Evolutionary conservation across 2,329 filamentous ascomycete species (phyloP), one percentile per base, ranked within the genome.

Genomic region (Penicillium janthinellum): DNA sequence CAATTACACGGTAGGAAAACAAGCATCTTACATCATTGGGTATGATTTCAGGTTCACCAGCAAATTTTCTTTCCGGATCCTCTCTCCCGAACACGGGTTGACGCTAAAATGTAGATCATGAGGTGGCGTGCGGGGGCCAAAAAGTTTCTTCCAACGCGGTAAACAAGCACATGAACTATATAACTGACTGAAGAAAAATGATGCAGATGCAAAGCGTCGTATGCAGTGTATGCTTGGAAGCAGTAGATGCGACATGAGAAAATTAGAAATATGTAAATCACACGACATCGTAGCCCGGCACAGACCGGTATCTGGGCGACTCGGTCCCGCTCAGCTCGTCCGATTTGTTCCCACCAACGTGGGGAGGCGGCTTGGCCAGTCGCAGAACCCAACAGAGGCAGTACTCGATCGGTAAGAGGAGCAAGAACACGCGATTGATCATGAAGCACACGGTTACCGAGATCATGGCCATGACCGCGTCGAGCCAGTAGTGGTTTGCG

Each of bases 401-500:
- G 62, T 83, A 80, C 69, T 86, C 83, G 8, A 82, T 65, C 0
- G 83, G 83, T 5, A 85, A 71, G 12, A 85, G 75, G 10, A 81
- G 73, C 51, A 81, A 75, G 69, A 83, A 83, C 22, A 84, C 64
- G 57, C 77, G 76, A 68, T 86, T 85, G 63, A 75, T 76, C 5
- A 76, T 49, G 63, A 83, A 84, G 2, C 79, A 78, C 12, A 83
- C 50, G 4, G 76, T 71, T 3, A 82, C 82, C 20, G 81, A 82
- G 58, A 78, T 73, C 1, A 78, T 79, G 12, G 83, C 83, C 5
- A 83, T 78, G 15, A 80, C 67, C 0, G 83, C 83, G 67, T 85
- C 83, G 58, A 85, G 75, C 74, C 80, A 84, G 71, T 85, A 85
- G 68, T 85, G 83, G 63, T 86, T 86, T n/a, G 83, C 83, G 1